Evolutionary conservation across 495 filamentous ascomycete genomes (phyloP).

Genomic region (Lophium mytilinum): DNA sequence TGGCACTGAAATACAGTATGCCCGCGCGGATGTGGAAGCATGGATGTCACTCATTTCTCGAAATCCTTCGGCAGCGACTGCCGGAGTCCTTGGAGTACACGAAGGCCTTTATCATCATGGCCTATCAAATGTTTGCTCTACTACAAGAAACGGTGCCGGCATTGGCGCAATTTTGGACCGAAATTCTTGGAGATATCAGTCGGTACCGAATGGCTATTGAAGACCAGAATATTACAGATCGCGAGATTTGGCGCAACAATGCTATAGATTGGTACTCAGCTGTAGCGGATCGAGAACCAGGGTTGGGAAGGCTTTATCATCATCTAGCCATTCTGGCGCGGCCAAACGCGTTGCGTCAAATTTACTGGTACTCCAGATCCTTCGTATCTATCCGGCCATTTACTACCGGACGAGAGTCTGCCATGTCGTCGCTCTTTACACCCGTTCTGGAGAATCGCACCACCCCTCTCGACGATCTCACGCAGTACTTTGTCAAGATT

Average conservation of each 20-base stretch:
- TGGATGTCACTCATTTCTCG: slow-evolving; percentile 65
- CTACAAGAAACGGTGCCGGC: slow-evolving; percentile 61
- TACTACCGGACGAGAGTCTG: too few species aligned
- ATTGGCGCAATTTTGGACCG: slow-evolving; percentile 77
- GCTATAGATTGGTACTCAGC: slow-evolving; percentile 68
- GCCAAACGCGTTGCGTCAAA: slow-evolving; percentile 59
- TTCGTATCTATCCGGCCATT: slow-evolving; percentile 22
- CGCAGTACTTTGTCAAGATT: too few species aligned
- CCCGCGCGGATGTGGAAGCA: slow-evolving; percentile 74
- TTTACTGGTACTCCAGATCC: slow-evolving; percentile 53
- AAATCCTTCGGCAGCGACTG: slow-evolving; percentile 58
- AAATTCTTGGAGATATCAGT: slow-evolving; percentile 70
- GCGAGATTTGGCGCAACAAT: slow-evolving; percentile 65
- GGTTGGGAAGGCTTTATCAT: slow-evolving; percentile 66
- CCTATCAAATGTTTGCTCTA: slow-evolving; percentile 68
- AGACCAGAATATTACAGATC: slow-evolving; percentile 55
- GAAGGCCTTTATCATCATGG: slow-evolving; percentile 66
- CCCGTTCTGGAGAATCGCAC: too few species aligned
- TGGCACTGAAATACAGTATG: slow-evolving; percentile 65
- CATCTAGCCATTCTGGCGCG: slow-evolving; percentile 71
- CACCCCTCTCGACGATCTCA: too few species aligned
- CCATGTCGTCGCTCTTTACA: too few species aligned
- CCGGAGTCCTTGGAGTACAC: slow-evolving; percentile 64
- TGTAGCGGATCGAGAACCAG: slow-evolving; percentile 58
- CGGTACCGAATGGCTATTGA: slow-evolving; percentile 67